Evolutionary conservation across 2,329 filamentous ascomycete species (phyloP), one percentile per base, ranked within the genome.

Genomic region (Xylaria polymorpha): DNA sequence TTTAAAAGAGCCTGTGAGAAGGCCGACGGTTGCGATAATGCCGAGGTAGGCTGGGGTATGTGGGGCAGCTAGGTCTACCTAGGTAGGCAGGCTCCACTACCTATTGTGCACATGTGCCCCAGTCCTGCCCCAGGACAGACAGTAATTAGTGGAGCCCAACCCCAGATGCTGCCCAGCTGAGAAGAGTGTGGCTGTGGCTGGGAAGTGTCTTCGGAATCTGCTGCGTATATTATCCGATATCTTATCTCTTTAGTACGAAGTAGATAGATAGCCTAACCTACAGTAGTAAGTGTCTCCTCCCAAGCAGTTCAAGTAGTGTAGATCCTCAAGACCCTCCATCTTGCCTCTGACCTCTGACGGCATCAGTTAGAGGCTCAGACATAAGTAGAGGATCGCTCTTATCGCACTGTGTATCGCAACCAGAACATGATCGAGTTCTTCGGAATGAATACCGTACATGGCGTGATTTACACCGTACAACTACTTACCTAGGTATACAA

Each of bases 301-400:
- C 25, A 3, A 29, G 25, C 4, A 37, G 35, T 37, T 37, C 10
- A 37, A 14, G 9, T 41, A 14, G 4, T 41, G 10, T 41, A 51
- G 48, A 51, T 51, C 25, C 7, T 39, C 7, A 37, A n/a, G n/a
- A 48, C 10, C 61, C 61, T n/a, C 37, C 15, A 41, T 25, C 50
- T 48, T 22, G 18, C 32, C 50, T 71, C 58, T 72, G 70, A 71
- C 32, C 50, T 71, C 58, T 72, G 70, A 71, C 65, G 61, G 65
- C 67, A 70, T 70, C 58, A 53, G 29, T 53, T 46, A 18, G 59
- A 37, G 66, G 64, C 62, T 63, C 44, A 53, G 44, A 60, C 29
- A 43, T 63, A n/a, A n/a, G n/a, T n/a, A 48, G 65, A 63, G 65
- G 9, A 8, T 18, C 29, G 2, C 2, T 5, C 37, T 25, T 6